Conservation (phyloP, 768 basidiomycete species). For the Kwoniella dejecticola region DNA sequence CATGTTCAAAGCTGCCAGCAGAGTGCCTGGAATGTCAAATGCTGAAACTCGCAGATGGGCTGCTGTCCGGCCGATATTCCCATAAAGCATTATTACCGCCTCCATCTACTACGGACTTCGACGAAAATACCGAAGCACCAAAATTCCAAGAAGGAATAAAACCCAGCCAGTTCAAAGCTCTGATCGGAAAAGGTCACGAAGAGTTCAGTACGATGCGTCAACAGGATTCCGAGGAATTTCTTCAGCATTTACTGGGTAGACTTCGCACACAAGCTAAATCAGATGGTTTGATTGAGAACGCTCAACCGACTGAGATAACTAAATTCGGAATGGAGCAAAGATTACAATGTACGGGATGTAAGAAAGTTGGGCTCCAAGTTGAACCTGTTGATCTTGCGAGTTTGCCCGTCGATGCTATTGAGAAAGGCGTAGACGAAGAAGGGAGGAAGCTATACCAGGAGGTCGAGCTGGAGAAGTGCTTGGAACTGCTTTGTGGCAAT, state of each 20-base stretch:
- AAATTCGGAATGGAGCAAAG: constrained; percentile 82
- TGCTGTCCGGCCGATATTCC: constrained; percentile 89
- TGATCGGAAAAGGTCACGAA: constrained; percentile 87
- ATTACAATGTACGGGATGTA: constrained; percentile 76
- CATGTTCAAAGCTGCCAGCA: constrained; percentile 74
- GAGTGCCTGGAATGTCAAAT: constrained; percentile 94
- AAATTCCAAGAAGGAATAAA: constrained; percentile 80
- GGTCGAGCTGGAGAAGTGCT: constrained; percentile 65
- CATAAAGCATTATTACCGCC: constrained; percentile 58
- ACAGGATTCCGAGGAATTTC: constrained; percentile 95
- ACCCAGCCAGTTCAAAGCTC: constrained; percentile 79
- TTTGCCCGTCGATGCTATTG: constrained; percentile 72
- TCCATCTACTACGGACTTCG: constrained; percentile 37
- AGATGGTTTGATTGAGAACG: constrained; percentile 45
- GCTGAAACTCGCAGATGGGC: constrained; percentile 85
- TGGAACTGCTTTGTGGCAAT: constrained; percentile 55
- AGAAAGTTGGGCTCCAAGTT: constrained; percentile 76
- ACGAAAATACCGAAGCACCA: constrained; percentile 31
- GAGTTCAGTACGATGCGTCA: constrained; percentile 97
- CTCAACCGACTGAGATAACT: constrained; percentile 75
- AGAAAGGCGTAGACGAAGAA: constrained; percentile 61
- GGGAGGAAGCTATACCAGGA: constrained; percentile 68
- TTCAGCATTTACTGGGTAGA: constrained; percentile 74
- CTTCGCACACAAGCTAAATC: constrained; percentile 61
- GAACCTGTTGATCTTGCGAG: constrained; percentile 78